These are phyloP conservation scores for Linum tenue DNA, from an alignment of 345 rosid genomes.

Conservation along the genomic window DNA sequence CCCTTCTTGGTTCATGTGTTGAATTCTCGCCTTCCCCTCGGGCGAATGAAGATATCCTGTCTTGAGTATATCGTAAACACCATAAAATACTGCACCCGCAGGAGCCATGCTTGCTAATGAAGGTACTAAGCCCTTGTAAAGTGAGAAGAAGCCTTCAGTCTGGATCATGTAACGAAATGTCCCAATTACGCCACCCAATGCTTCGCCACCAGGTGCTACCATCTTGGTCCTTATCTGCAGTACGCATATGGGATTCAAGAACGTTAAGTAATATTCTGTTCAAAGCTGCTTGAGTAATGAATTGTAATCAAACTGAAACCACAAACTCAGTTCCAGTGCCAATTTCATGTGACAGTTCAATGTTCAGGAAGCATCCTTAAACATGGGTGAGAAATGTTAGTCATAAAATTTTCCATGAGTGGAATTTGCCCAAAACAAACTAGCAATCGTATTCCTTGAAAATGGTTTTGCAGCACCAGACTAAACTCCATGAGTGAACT, in stretches of 20 bases:
- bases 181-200: conserved; percentile 69
- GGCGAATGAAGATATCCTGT: conserved; percentile 75
- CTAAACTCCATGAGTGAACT: too few species aligned
- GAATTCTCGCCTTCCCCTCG: conserved; percentile 57
- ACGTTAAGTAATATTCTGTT: background rate
- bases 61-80: conserved; percentile 79
- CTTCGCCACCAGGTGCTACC: conserved; percentile 94
- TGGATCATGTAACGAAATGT: conserved; percentile 68
- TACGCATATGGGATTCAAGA: background rate
- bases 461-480: too few species aligned
- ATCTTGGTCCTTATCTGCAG: conserved; percentile 70
- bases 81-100: conserved; percentile 86
- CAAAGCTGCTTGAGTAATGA: background rate
- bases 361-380: too few species aligned
- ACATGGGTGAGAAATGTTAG: background rate
- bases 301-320: background rate
- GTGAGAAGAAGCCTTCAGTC: conserved; percentile 78
- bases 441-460: background rate
- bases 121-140: conserved; percentile 79
- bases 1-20: conserved; percentile 54
- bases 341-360: background rate
- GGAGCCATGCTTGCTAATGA: conserved; percentile 83
- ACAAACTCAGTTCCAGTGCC: background rate
- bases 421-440: background rate
- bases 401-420: background rate